Conservation (phyloP, 208 protist species). For the Acanthamoeba rhysodes region DNA sequence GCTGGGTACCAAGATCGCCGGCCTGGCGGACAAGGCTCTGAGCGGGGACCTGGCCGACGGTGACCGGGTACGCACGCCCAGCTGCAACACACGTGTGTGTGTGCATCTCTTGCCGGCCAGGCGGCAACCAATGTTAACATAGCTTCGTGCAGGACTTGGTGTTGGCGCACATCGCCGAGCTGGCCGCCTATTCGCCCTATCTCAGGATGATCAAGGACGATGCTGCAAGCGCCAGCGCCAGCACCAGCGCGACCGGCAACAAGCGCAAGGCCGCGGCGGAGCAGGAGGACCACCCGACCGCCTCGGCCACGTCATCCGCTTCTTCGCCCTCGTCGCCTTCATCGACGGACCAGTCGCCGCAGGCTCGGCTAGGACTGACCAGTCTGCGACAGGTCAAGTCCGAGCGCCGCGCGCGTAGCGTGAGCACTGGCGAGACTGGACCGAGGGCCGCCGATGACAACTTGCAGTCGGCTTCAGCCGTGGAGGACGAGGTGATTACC, state of each 20-base stretch:
- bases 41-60: neutral
- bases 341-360: neutral
- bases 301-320: neutral
- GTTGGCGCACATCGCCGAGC: slow-evolving; percentile 15
- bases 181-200: neutral
- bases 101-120: too few relatives aligned
- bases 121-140: too few relatives aligned
- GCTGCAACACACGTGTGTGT: neutral
- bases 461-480: neutral
- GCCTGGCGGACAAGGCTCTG: neutral
- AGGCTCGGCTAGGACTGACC: neutral
- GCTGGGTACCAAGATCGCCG: neutral
- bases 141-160: neutral
- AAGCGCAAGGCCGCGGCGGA: neutral
- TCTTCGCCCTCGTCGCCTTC: neutral
- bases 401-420: neutral
- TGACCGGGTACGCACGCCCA: neutral
- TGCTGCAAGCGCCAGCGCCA: neutral
- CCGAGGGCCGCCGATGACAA: too few relatives aligned
- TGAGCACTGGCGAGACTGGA: neutral
- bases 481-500: neutral
- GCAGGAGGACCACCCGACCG: neutral
- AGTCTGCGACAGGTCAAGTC: neutral
- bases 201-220: slow-evolving; percentile 16
- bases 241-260: slow-evolving; percentile 3